phyloP scores from a whole-genome alignment of 441 rosid species.

The Pelargonium fulgidum region DNA sequence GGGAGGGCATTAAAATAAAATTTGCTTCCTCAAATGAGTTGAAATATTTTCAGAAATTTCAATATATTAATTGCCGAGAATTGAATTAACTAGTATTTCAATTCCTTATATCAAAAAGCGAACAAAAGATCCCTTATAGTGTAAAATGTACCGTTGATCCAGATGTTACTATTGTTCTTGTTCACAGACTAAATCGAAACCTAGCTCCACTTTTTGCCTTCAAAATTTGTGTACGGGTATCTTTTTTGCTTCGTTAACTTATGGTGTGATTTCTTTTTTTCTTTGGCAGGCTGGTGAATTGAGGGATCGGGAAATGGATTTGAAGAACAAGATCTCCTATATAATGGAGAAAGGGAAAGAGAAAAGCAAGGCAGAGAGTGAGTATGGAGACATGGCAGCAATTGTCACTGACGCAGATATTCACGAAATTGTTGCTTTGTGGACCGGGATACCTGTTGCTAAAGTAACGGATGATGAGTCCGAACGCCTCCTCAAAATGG shows the following conservation, averaged over 20 bases:
- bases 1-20: too few species aligned
- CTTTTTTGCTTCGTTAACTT: not conserved
- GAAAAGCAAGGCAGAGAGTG: conserved; percentile 82
- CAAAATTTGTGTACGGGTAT: not conserved
- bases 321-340: conserved; percentile 74
- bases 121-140: too few species aligned
- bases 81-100: too few species aligned
- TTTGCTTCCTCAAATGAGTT: too few species aligned
- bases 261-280: not conserved
- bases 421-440: conserved; percentile 86
- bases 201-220: not conserved
- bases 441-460: conserved; percentile 99
- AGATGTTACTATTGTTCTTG: too few species aligned
- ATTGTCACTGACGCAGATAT: conserved; percentile 75
- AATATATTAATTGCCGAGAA: too few species aligned
- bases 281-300: conserved; percentile 76
- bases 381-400: conserved; percentile 65
- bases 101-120: too few species aligned
- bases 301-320: conserved; percentile 90
- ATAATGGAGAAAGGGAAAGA: conserved; percentile 86
- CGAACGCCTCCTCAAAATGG: conserved; percentile 90
- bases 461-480: conserved; percentile 94
- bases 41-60: too few species aligned
- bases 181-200: too few species aligned
- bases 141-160: too few species aligned